These are phyloP conservation scores for Penicillium pulvis DNA, from an alignment of 495 filamentous ascomycete genomes.

Conservation along the genomic window DNA sequence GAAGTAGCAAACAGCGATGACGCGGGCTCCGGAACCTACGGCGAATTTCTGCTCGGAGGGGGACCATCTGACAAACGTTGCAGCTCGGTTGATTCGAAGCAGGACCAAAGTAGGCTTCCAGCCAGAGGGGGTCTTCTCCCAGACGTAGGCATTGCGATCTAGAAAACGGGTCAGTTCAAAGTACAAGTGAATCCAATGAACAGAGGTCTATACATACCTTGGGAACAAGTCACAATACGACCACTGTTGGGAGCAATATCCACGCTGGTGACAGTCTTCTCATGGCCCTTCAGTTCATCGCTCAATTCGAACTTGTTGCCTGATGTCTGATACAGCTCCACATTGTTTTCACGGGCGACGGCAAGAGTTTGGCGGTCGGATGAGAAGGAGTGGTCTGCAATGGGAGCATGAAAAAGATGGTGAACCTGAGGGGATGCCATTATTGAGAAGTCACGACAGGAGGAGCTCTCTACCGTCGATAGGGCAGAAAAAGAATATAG, in stretches of 20 bases:
- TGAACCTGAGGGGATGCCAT: conserved; percentile 91
- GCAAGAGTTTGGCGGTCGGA: conserved; percentile 86
- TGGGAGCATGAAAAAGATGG: conserved; percentile 94
- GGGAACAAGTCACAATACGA: conserved; percentile 95
- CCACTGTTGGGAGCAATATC: conserved; percentile 91
- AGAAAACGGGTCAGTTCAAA: conserved; percentile 15
- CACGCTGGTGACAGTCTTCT: conserved; percentile 93
- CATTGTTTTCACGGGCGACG: conserved; percentile 84
- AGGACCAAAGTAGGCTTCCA: conserved; percentile 98
- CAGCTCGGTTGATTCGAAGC: conserved; percentile 94
- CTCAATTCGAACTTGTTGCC: conserved; percentile 79
- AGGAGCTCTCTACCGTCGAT: conserved; percentile 99
- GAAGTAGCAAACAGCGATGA: conserved; percentile 98
- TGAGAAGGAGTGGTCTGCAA: conserved; percentile 97
- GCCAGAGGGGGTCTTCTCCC: conserved; percentile 86
- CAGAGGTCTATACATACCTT: conserved; percentile 57
- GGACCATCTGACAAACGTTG: conserved; percentile 96
- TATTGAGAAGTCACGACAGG: conserved; percentile 67
- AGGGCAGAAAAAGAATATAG: conserved; percentile 7
- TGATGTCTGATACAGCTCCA: conserved; percentile 81
- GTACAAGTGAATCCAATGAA: background rate
- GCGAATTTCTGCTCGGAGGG: conserved; percentile 97
- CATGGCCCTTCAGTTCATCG: conserved; percentile 92
- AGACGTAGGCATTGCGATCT: conserved; percentile 98
- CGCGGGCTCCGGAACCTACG: conserved; percentile 90